phyloP scores from a whole-genome alignment of 169 alveolate species.

The Plasmodium blacklocki region DNA sequence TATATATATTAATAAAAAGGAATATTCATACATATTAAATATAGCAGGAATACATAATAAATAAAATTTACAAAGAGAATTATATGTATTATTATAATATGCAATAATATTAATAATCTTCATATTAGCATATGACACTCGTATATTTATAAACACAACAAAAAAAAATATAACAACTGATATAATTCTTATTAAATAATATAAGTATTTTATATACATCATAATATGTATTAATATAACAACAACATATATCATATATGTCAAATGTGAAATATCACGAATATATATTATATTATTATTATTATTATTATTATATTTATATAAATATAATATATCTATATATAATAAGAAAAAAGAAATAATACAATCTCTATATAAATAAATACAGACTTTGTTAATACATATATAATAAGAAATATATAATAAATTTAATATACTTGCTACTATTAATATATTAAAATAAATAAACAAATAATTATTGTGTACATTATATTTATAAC shows the following conservation, averaged over 20 bases:
- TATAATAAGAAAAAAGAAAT: too few relatives aligned
- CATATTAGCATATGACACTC: neutral
- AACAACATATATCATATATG: conserved; percentile 5
- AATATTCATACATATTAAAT: neutral
- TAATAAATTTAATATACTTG: too few relatives aligned
- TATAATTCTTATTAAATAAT: neutral
- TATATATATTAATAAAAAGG: too few relatives aligned
- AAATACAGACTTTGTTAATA: too few relatives aligned
- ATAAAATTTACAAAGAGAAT: neutral
- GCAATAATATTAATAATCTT: neutral
- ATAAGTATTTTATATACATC: neutral
- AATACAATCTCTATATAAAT: too few relatives aligned
- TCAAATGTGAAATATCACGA: neutral
- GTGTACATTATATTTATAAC: too few relatives aligned
- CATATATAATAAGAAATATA: too few relatives aligned
- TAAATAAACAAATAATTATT: too few relatives aligned
- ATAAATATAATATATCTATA: neutral
- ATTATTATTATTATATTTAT: neutral
- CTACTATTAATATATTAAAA: too few relatives aligned
- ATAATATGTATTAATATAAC: neutral
- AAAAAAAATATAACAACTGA: conserved; percentile 3
- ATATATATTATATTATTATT: neutral
- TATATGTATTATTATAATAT: neutral
- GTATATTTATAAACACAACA: neutral
- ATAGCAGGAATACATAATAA: neutral